Conservation (phyloP, 306 rosid species). For the Prunus dulcis region DNA sequence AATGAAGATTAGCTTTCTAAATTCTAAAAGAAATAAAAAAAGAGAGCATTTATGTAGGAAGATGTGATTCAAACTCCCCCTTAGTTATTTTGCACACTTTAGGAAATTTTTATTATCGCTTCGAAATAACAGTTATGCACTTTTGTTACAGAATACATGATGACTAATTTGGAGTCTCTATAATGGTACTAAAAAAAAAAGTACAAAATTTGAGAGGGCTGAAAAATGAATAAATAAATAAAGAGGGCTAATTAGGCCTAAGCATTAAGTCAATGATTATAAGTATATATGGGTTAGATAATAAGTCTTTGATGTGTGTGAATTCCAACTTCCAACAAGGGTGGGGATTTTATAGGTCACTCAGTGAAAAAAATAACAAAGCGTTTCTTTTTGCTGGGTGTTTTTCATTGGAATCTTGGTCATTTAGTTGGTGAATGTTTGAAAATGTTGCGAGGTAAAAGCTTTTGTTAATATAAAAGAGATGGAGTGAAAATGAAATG, state of each 20-base stretch:
- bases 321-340: background rate
- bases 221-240: no score
- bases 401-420: background rate
- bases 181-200: no score
- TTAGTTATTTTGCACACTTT: no score
- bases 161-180: no score
- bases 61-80: no score
- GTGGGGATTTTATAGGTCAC: background rate
- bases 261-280: background rate
- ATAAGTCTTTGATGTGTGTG: background rate
- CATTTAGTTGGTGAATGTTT: background rate
- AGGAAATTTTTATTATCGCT: no score
- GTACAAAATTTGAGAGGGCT: no score
- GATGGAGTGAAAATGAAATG: background rate
- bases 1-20: no score
- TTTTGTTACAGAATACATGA: no score
- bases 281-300: background rate
- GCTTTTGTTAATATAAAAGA: background rate
- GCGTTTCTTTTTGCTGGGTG: background rate
- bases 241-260: no score
- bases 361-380: background rate
- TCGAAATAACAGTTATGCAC: rapidly evolving
- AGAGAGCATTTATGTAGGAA: no score
- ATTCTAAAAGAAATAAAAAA: no score
- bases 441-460: background rate